Conservation (phyloP, 805 yeast species). For the Blastobotrys peoriensis region DNA sequence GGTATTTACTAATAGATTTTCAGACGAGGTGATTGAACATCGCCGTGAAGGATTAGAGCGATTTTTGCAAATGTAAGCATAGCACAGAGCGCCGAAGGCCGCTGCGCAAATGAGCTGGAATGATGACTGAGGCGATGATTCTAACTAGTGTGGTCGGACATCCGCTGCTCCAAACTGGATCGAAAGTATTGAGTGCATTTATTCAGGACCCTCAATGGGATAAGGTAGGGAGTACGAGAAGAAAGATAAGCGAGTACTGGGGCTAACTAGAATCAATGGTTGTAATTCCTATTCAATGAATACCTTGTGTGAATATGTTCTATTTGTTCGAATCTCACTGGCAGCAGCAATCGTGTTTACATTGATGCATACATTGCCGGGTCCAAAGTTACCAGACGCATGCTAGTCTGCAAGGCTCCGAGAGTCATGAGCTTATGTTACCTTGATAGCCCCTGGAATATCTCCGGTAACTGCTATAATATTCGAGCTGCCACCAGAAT, state of each 20-base stretch:
- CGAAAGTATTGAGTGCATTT: slow-evolving; percentile 70
- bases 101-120: neutral
- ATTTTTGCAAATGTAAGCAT: slow-evolving; percentile 48
- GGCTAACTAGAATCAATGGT: too few species aligned
- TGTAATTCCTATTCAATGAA: too few species aligned
- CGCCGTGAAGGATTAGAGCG: slow-evolving; percentile 78
- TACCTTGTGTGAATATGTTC: too few species aligned
- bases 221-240: slow-evolving; percentile 20
- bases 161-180: slow-evolving; percentile 85
- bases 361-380: too few species aligned
- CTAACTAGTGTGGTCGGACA: slow-evolving; percentile 72
- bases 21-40: slow-evolving; percentile 75
- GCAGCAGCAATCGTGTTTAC: too few species aligned
- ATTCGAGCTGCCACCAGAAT: neutral
- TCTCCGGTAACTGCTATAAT: neutral
- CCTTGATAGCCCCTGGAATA: slow-evolving; percentile 3
- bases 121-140: neutral
- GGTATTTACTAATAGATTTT: slow-evolving; percentile 66
- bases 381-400: too few species aligned
- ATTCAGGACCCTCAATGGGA: slow-evolving; percentile 86
- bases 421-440: neutral
- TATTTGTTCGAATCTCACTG: too few species aligned
- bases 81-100: neutral
- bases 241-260: neutral
- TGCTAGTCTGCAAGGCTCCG: neutral